Percentiles rank a stretch among this genome's conserved stretches.
phyloP scores from a whole-genome alignment of 345 rosid genomes.

The Gossypium mustelinum region DNA sequence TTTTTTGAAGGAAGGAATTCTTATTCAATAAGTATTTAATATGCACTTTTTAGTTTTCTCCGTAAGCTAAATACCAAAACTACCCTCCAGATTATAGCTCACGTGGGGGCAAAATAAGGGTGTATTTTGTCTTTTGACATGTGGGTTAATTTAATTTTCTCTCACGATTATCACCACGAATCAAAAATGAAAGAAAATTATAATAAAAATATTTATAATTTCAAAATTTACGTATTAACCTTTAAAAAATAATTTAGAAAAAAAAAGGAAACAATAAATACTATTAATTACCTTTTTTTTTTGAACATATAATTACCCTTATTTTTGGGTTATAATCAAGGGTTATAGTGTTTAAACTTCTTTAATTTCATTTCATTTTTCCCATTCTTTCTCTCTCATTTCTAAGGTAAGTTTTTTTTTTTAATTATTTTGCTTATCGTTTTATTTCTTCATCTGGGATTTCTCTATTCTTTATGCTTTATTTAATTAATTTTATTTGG shows the following conservation, averaged over 20 bases:
- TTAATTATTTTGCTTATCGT: conserved; percentile 8
- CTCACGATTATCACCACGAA: conserved; percentile 10
- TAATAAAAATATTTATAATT: not conserved
- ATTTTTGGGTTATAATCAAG: conserved; percentile 7
- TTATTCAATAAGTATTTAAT: not conserved
- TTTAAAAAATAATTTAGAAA: not conserved
- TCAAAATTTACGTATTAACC: not conserved
- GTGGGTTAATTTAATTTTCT: conserved; percentile 4
- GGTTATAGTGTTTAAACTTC: conserved; percentile 17
- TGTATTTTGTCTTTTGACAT: conserved; percentile 1
- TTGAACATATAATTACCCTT: not conserved
- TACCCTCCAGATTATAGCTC: not conserved
- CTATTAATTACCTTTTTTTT: not conserved
- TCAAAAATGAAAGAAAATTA: not conserved
- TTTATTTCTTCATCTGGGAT: conserved; percentile 40
- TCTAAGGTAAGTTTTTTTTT: conserved; percentile 35
- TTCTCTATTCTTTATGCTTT: conserved; percentile 10
- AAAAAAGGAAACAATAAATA: not conserved
- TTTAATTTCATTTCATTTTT: conserved; percentile 36
- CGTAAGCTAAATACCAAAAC: not conserved
- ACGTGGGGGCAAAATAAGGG: not conserved
- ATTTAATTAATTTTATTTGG: not conserved
- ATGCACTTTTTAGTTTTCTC: not conserved
- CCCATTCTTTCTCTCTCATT: conserved; percentile 31
- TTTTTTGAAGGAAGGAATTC: not conserved